Base-by-base conservation (phyloP, 768 basidiomycete genomes). In the Lentinula guzmanii region DNA sequence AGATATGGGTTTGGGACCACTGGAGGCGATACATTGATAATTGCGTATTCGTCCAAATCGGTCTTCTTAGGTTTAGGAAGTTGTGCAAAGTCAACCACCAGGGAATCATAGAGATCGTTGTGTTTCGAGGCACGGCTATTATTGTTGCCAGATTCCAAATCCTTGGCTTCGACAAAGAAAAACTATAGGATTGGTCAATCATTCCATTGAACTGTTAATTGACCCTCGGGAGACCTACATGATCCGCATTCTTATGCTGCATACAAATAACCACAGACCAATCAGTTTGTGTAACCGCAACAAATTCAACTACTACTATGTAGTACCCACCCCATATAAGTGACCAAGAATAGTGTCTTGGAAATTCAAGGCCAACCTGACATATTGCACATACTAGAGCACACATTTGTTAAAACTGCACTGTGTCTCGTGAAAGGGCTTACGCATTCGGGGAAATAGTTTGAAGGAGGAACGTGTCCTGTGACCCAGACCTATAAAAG, bases 401-500 rank as follows among this genome's bases (percentile, higher is more conserved):
- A 21, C 59, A 15, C 45, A 58, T 57, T 61, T 68, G 8, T 58
- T 35, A 46, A 4, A 58, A 35, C 56, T 7, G 15, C 39, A 39
- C 48, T 37, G 60, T 52, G 43, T 52, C 41, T 61, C 62, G 8
- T n/a, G 18, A 48, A 61, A 56, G 58, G 24, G 72, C 90, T 76
- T 71, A 92, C 91, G 73, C 93, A 94, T 77, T 90, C 91, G 15
- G 88, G 85, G 70, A 88, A 94, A 72, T 89, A 95, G 70, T 89
- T 89, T 8, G 84, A 84, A 56, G 94, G 92, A 7, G 94, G 93
- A 35, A 97, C 89, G 75, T 97, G 94, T 0, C 94, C 94, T 76
- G 82, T 75, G 56, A 84, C 58, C 77, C 78, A 82, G 33, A 81
- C 77, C 77, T 80, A 71, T 63, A 69, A 69, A 67, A 72, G 37